Base-by-base conservation (phyloP, 139 green algal genomes). In the Desmodesmus armatus region DNA sequence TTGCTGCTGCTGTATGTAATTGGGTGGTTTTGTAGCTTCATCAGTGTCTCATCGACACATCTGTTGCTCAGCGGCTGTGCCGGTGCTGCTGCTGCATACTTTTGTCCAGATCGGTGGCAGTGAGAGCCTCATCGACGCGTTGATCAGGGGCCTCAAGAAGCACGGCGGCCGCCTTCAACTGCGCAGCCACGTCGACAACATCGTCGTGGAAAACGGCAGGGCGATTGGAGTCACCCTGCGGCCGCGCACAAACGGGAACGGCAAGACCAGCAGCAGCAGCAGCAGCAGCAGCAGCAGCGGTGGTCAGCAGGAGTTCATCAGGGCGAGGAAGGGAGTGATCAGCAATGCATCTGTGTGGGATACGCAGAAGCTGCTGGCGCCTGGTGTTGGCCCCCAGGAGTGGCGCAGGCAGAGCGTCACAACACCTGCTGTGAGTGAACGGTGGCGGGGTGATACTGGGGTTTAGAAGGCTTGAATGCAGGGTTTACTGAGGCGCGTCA, bases 281-380 rank as follows among this genome's bases (percentile, higher is more conserved):
- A 63, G 47, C 41, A 35, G 65, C 60, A 75, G 74, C 65, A 82
- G 76, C 70, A 67, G 55, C 75, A 72, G 75, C 66, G 62, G 63
- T 43, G 82, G 62, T 29, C 41, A 17, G 43, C 29, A 19, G 41
- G 87, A 93, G 85, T 33, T 94, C 21, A 90, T 96, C 58, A 80
- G 88, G 0, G 94, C 95, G 0, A 51, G 77, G 1, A 93, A 91
- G 31, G 94, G 92, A 0, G 96, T 99, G 44, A 87, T 99, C 19
- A 93, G 85, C 86, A 99, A 99, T 78, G 96, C 96, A 25, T 93
- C 84, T 19, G 85, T 96, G 29, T 98, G 94, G 94, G 94, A 97
- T 81, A 98, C 94, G 5, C 89, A 88, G 60, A 85, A 86, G 58
- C 88, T 96, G 82, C 84, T 97, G 85, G 84, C 92, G 29, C 35